Base-by-base conservation (phyloP, 1,139 yeast species). In the Geotrichum histeridarum region DNA sequence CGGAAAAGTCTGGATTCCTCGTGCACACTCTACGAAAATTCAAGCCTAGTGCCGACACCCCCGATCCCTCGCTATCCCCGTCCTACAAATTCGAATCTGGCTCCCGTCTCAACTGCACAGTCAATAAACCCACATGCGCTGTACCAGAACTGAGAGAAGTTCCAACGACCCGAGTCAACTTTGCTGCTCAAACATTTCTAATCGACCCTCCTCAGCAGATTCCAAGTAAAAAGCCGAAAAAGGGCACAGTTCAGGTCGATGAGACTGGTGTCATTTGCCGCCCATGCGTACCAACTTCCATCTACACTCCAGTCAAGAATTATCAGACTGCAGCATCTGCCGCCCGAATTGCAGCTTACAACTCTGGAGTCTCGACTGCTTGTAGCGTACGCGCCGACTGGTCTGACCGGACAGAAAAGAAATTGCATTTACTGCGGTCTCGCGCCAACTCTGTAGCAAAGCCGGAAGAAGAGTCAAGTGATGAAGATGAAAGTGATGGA, bases 161-260 rank as follows among this genome's bases (percentile, higher is more conserved):
- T 14, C 50, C 52, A 32, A 51, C 43, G 42, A 60, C 63, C n/a
- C 57, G 67, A 27, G 97, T 91, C 2, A 77, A 81, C 1, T 91
- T 91, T 69, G 86, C 94, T 1, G 74, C 86, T 12, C 84, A 86
- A 59, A 78, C 82, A 57, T 76, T 89, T 51, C 72, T 76, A 0
- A 77, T 75, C 59, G 97, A 91, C 68, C 98, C 98, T 1, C 97
- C 96, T 41, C 98, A 91, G 66, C 97, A 90, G 68, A 86, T 91
- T 57, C 98, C 98, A 0, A 86, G 95, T 0, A 74, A 96, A 61
- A 78, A 84, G 57, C 97, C 97, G 1, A 78, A 80, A 60, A 78
- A 78, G 60, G 97, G 97, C 2, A 84, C 87, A 64, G 91, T 90
- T 7, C 67, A 85, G 39, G 81, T 89, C 63, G 60, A 54, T 18